Evolutionary conservation across 2,329 filamentous ascomycete genomes (phyloP).

Genomic region (Botrytis aclada): DNA sequence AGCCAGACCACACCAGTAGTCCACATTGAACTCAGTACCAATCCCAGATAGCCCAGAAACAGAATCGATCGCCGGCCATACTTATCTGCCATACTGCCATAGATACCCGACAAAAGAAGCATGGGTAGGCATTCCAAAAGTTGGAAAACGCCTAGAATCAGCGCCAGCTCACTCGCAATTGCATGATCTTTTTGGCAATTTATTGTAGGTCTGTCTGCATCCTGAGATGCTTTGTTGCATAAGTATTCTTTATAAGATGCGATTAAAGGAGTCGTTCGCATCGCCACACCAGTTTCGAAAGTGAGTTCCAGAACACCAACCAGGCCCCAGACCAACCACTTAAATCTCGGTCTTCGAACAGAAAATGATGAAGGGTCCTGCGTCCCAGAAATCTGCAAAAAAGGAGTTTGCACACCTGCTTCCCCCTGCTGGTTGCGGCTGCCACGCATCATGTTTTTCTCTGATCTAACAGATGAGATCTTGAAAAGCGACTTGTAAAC

Average conservation of each 20-base stretch:
- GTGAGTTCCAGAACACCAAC: neutral
- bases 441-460: neutral
- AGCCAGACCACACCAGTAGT: neutral
- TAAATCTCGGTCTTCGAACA: neutral
- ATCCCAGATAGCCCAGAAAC: neutral
- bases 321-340: neutral
- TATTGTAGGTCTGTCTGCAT: neutral
- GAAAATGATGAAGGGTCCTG: neutral
- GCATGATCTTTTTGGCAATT: neutral
- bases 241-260: neutral
- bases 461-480: neutral
- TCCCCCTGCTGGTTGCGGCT: neutral
- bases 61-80: neutral
- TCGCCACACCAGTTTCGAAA: neutral
- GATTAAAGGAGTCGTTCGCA: neutral
- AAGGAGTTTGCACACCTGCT: neutral
- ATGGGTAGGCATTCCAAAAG: neutral
- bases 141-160: neutral
- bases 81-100: neutral
- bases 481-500: neutral
- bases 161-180: neutral
- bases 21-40: neutral
- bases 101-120: neutral
- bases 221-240: neutral
- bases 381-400: neutral